Evolutionary conservation across 345 rosid genomes (phyloP).

Genomic region (Geranium brycei): DNA sequence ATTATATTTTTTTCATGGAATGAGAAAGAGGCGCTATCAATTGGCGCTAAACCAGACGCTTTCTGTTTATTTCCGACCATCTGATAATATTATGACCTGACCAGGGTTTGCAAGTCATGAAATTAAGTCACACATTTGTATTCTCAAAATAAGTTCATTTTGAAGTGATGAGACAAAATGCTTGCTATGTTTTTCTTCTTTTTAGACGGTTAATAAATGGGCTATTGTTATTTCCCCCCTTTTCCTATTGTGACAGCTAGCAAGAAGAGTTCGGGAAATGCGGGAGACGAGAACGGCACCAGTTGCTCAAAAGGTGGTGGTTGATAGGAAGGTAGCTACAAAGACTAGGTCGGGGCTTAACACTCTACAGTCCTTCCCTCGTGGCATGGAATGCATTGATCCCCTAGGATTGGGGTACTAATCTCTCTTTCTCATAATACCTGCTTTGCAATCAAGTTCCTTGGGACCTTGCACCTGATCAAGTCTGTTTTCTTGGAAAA

Average conservation of each 20-base stretch:
- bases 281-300: constrained; percentile 80
- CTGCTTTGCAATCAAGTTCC: neutral
- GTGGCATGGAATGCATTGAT: constrained; percentile 93
- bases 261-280: constrained; percentile 91
- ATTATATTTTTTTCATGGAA: too few species aligned
- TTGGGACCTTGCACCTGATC: neutral
- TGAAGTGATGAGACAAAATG: too few species aligned
- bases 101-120: too few species aligned
- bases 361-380: constrained; percentile 69
- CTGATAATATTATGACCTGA: too few species aligned
- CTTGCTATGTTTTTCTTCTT: neutral
- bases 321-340: constrained; percentile 35
- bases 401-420: constrained; percentile 84
- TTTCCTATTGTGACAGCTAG: constrained; percentile 46
- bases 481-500: neutral
- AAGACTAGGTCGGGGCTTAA: constrained; percentile 36
- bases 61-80: too few species aligned
- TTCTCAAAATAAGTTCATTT: too few species aligned
- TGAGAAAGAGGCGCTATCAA: too few species aligned
- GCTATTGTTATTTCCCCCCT: neutral
- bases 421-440: constrained; percentile 8
- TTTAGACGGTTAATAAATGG: neutral
- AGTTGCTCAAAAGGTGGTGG: constrained; percentile 49
- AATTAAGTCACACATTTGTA: too few species aligned
- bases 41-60: too few species aligned